These are phyloP conservation scores for Fusarium begoniae DNA, from an alignment of 2,329 filamentous ascomycete genomes.

Conservation along the genomic window DNA sequence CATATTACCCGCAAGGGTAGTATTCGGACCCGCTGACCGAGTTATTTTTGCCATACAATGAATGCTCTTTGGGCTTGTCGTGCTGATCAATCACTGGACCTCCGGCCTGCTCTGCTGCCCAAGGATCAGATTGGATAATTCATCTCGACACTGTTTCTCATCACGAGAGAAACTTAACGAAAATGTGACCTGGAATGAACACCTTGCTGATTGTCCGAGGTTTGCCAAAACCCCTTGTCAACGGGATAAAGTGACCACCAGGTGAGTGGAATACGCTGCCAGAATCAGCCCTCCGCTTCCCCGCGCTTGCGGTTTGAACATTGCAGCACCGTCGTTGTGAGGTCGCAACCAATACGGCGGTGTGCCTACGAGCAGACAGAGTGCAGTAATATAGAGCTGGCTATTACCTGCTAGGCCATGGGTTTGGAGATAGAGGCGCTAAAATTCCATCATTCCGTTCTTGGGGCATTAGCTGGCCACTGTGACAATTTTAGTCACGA, in stretches of 20 bases:
- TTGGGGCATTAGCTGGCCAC: conserved; percentile 18
- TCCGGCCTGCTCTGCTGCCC: background rate
- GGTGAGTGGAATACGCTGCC: conserved; percentile 16
- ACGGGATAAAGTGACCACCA: background rate
- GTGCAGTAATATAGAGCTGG: conserved; percentile 32
- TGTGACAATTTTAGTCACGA: conserved; percentile 40
- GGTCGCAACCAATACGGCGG: conserved; percentile 34
- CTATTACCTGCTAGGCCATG: conserved; percentile 23
- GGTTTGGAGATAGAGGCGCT: conserved; percentile 27
- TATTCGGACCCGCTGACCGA: conserved; percentile 16
- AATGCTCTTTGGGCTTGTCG: background rate
- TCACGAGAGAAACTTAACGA: background rate
- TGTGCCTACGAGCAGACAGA: conserved; percentile 29
- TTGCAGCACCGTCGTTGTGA: conserved; percentile 13
- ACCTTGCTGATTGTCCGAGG: background rate
- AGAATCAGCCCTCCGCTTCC: conserved; percentile 24
- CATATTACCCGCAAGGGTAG: conserved; percentile 4
- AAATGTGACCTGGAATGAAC: background rate
- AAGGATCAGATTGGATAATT: background rate
- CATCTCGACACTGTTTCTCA: background rate
- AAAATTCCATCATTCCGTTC: conserved; percentile 30
- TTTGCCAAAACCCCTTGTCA: conserved; percentile 2
- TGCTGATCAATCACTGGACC: conserved; percentile 1
- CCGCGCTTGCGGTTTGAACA: conserved; percentile 19
- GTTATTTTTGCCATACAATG: conserved; percentile 12